A percentile compares a stretch with the other conserved stretches of the same genome.
phyloP scores from a whole-genome alignment of 2,329 filamentous ascomycete species.

The Cadophora gregata region DNA sequence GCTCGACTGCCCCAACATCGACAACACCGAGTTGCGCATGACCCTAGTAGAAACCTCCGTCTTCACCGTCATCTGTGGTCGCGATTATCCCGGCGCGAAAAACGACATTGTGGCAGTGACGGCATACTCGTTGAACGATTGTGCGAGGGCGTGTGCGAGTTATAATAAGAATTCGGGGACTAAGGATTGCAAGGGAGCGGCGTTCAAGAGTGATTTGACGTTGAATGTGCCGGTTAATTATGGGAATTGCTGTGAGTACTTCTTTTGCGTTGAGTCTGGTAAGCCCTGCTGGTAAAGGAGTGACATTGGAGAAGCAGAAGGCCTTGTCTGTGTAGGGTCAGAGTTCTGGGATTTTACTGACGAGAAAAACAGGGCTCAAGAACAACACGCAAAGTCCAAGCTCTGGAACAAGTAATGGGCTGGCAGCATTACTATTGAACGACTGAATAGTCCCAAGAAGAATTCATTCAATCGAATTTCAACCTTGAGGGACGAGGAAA shows the following conservation, averaged over 20 bases:
- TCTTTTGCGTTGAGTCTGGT: background rate
- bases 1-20: conserved; percentile 16
- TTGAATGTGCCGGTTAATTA: conserved; percentile 16
- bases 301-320: background rate
- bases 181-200: conserved; percentile 20
- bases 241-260: conserved; percentile 23
- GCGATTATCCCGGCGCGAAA: conserved; percentile 17
- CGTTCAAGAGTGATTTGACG: conserved; percentile 23
- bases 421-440: background rate
- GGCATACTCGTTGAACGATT: conserved; percentile 24
- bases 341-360: background rate
- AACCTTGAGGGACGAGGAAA: background rate
- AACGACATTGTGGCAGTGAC: conserved; percentile 27
- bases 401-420: background rate
- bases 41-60: conserved; percentile 15
- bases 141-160: conserved; percentile 27
- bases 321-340: background rate
- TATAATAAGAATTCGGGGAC: conserved; percentile 25
- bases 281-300: background rate
- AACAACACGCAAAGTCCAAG: conserved; percentile 7
- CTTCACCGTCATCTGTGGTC: conserved; percentile 26
- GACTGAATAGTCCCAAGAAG: background rate
- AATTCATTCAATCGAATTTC: background rate
- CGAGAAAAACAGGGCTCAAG: conserved; percentile 2
- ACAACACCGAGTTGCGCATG: conserved; percentile 11